Evolutionary conservation across 805 yeast genomes (phyloP).

Genomic region (Torulaspora franciscae): DNA sequence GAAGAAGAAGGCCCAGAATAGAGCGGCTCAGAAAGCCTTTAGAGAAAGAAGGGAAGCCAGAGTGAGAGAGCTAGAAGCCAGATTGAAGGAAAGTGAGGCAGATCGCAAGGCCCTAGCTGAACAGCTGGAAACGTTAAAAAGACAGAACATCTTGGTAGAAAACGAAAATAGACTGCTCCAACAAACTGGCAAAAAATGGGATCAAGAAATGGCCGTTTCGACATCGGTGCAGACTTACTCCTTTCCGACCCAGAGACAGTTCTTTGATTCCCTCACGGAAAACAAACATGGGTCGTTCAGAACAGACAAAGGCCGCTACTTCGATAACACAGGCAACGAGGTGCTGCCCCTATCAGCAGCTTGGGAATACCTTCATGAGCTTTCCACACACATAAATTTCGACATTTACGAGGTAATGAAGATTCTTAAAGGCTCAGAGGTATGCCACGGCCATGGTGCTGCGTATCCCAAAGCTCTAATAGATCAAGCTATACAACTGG

Average conservation of each 20-base stretch:
- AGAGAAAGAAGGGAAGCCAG: slow-evolving; percentile 74
- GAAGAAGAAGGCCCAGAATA: slow-evolving; percentile 69
- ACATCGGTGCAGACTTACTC: slow-evolving; percentile 17
- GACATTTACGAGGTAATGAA: slow-evolving; percentile 58
- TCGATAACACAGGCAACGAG: slow-evolving; percentile 37
- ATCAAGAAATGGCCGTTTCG: neutral
- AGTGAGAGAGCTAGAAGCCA: slow-evolving; percentile 59
- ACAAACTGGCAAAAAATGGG: neutral
- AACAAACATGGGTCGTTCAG: slow-evolving; percentile 1
- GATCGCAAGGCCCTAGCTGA: slow-evolving; percentile 45
- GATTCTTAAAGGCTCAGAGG: slow-evolving; percentile 58
- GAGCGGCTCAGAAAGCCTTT: slow-evolving; percentile 86
- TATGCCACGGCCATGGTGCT: slow-evolving; percentile 71
- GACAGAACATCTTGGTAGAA: slow-evolving; percentile 51
- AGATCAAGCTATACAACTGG: slow-evolving; percentile 16
- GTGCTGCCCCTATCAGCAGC: slow-evolving; percentile 70
- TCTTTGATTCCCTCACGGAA: slow-evolving; percentile 17
- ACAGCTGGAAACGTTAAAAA: slow-evolving; percentile 48
- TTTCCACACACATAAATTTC: slow-evolving; percentile 45
- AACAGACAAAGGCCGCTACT: slow-evolving; percentile 9
- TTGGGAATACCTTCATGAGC: slow-evolving; percentile 69
- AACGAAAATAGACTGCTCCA: slow-evolving; percentile 56
- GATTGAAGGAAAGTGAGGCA: slow-evolving; percentile 52
- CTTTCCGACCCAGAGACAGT: slow-evolving; percentile 32
- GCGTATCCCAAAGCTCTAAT: slow-evolving; percentile 29